These are phyloP conservation scores for Clavariopsis aquatica DNA, from an alignment of 495 filamentous ascomycete genomes.

Conservation along the genomic window DNA sequence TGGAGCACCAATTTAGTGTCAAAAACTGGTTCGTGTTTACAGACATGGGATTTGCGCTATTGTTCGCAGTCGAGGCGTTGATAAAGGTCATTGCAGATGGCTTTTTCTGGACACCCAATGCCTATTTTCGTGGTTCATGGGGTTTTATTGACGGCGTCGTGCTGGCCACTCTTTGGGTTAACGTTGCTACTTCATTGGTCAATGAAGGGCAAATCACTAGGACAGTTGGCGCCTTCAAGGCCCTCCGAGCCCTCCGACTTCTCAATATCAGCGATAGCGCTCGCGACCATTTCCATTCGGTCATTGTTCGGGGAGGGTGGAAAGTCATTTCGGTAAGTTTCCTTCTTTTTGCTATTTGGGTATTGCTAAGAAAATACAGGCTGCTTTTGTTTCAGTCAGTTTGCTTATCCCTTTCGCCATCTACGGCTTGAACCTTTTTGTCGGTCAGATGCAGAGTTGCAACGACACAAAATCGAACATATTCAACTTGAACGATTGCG, in stretches of 20 bases:
- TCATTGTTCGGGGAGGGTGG: constrained; percentile 89
- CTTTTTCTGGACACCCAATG: constrained; percentile 96
- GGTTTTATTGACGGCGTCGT: constrained; percentile 95
- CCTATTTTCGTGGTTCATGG: constrained; percentile 95
- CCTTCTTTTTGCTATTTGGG: constrained; percentile 12
- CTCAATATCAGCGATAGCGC: constrained; percentile 97
- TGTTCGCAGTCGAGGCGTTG: constrained; percentile 83
- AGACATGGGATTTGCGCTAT: constrained; percentile 81
- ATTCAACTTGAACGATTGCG: constrained; percentile 68
- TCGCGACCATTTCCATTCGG: constrained; percentile 92
- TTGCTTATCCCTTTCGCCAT: constrained; percentile 95
- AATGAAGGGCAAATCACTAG: constrained; percentile 79
- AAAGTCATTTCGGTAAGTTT: constrained; percentile 70
- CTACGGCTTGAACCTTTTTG: constrained; percentile 90
- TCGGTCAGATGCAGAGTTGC: constrained; percentile 74
- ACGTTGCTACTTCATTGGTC: constrained; percentile 77
- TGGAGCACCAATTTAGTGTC: constrained; percentile 53
- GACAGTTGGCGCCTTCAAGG: constrained; percentile 96
- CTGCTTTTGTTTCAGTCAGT: constrained; percentile 90
- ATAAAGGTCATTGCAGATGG: constrained; percentile 97
- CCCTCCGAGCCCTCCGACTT: constrained; percentile 85
- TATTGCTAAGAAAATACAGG: constrained; percentile 46
- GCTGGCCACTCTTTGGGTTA: constrained; percentile 93
- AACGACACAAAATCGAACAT: constrained; percentile 65
- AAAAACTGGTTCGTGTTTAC: constrained; percentile 92